phyloP scores from a whole-genome alignment of 192 early-diverging fungal species.

The Backusella luteola region DNA sequence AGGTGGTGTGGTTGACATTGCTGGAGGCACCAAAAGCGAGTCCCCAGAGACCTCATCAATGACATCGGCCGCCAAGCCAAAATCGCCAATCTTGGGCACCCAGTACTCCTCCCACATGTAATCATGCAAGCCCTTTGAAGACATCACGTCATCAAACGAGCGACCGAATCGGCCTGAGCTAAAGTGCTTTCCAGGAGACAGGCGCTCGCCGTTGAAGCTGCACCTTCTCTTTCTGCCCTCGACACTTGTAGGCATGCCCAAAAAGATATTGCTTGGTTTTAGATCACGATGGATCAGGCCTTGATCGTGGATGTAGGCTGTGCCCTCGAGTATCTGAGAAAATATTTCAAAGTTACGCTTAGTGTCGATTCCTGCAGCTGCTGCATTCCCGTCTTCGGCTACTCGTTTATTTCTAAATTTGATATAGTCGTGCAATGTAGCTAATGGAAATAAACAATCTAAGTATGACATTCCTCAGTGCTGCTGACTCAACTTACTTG shows the following conservation, averaged over 20 bases:
- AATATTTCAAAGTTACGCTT: slow-evolving; percentile 45
- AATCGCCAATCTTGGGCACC: slow-evolving; percentile 91
- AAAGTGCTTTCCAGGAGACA: not conserved
- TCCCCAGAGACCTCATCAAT: slow-evolving; percentile 30
- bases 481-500: slow-evolving; percentile 33
- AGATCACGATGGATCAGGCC: slow-evolving; percentile 77
- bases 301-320: slow-evolving; percentile 70
- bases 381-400: slow-evolving; percentile 18
- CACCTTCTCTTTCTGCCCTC: not conserved
- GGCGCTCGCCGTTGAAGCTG: not conserved
- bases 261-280: slow-evolving; percentile 72
- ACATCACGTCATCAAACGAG: slow-evolving; percentile 20
- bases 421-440: slow-evolving; percentile 68
- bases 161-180: not conserved
- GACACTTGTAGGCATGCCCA: slow-evolving; percentile 37
- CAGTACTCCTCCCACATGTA: slow-evolving; percentile 44
- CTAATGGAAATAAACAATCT: slow-evolving; percentile 12
- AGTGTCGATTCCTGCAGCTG: slow-evolving; percentile 1
- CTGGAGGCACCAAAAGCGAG: not conserved
- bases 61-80: slow-evolving; percentile 84
- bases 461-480: not conserved
- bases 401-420: slow-evolving; percentile 22
- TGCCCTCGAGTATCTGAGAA: slow-evolving; percentile 77
- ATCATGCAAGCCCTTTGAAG: slow-evolving; percentile 5
- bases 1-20: not conserved